Conservation (phyloP, 2,329 filamentous ascomycete genomes). For the Immersiporthe knoxdaviesiana region DNA sequence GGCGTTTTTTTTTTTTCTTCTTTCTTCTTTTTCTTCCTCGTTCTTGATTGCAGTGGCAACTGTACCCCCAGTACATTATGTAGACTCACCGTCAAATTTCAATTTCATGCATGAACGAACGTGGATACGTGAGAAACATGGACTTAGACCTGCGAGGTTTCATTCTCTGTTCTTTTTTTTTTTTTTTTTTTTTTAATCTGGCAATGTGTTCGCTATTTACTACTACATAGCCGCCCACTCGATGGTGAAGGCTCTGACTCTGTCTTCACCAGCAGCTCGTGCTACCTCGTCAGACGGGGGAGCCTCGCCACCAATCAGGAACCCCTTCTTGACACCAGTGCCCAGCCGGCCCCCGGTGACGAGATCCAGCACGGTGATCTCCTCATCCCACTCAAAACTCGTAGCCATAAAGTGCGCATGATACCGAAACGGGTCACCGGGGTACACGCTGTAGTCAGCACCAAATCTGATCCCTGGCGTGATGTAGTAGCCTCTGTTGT, state of each 20-base stretch:
- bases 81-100: not conserved
- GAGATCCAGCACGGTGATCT: constrained; percentile 81
- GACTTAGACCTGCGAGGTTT: constrained; percentile 1
- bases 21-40: too few relatives aligned
- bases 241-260: constrained; percentile 76
- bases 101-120: not conserved
- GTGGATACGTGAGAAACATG: constrained; percentile 7
- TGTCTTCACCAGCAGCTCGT: constrained; percentile 38
- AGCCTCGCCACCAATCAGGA: constrained; percentile 76
- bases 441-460: constrained; percentile 92
- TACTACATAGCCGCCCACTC: constrained; percentile 93
- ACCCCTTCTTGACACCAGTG: constrained; percentile 95
- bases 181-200: not conserved
- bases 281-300: constrained; percentile 40
- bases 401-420: constrained; percentile 92
- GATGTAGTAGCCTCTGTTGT: constrained; percentile 79
- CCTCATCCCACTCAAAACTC: constrained; percentile 84
- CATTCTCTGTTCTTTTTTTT: constrained; percentile 15
- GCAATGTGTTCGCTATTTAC: not conserved
- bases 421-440: constrained; percentile 90
- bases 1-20: constrained; percentile 12
- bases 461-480: constrained; percentile 93
- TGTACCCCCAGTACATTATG: constrained; percentile 4
- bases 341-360: constrained; percentile 85
- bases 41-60: not conserved